Percentiles rank a stretch among this genome's conserved stretches.
Conservation (phyloP, 192 early-diverging fungal species). For the Geranomyces variabilis region DNA sequence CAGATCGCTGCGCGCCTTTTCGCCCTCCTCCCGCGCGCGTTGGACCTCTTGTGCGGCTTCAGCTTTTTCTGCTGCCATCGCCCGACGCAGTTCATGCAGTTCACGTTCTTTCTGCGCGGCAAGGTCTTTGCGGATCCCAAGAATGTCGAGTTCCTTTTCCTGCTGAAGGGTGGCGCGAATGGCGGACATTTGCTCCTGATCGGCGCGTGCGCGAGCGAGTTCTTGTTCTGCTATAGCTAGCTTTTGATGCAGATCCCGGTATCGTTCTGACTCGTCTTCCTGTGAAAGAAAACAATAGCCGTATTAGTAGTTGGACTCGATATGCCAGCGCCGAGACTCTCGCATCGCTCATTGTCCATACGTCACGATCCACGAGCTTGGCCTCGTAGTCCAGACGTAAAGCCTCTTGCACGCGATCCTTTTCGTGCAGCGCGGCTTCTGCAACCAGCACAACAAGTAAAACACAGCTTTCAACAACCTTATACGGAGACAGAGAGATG, state of each 20-base stretch:
- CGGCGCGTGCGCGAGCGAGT: constrained; percentile 4
- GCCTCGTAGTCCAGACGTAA: constrained; percentile 6
- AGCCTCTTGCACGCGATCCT: neutral
- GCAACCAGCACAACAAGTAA: neutral
- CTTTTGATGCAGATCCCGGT: constrained; percentile 4
- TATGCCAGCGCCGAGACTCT: no score
- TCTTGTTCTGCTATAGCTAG: neutral
- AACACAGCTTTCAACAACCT: no score
- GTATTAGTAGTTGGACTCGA: neutral
- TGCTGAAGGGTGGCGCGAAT: constrained; percentile 42
- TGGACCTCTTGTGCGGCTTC: neutral
- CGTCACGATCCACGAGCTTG: constrained; percentile 1
- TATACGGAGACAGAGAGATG: no score
- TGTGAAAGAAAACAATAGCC: neutral
- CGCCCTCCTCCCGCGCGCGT: neutral
- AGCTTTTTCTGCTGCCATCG: constrained; percentile 29
- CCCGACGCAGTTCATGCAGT: constrained; percentile 38
- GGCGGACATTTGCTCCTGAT: constrained; percentile 34
- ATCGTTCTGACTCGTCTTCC: constrained; percentile 13
- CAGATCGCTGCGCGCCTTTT: constrained; percentile 25
- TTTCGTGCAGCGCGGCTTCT: constrained; percentile 17
- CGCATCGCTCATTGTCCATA: neutral
- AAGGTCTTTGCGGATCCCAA: constrained; percentile 47
- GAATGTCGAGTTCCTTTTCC: constrained; percentile 56
- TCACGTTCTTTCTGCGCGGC: constrained; percentile 49